Conservation (phyloP, 129 eudicot genomes). For the Escallonia herrerae region DNA sequence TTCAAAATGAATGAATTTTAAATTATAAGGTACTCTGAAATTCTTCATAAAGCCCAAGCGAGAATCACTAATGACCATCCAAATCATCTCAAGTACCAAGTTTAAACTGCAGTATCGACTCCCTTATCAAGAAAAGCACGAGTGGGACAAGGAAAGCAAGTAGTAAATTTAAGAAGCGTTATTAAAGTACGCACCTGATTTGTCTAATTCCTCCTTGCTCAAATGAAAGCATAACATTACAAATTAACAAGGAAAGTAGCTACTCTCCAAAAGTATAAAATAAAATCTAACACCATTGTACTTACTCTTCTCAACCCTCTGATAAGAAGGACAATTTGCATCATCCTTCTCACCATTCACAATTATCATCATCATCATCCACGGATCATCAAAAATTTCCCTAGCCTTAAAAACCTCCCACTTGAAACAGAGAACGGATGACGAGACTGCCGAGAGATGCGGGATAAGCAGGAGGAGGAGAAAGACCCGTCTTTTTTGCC, state of each 20-base stretch:
- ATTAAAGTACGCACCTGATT: neutral
- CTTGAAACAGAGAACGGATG: neutral
- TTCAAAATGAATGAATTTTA: no score
- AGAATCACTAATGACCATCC: no score
- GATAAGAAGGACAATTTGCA: neutral
- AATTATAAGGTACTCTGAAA: no score
- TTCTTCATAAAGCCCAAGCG: no score
- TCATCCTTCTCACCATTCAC: conserved; percentile 2
- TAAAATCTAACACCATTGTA: neutral
- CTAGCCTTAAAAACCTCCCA: conserved; percentile 13
- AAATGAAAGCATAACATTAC: neutral
- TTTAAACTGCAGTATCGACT: no score
- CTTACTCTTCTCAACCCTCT: conserved; percentile 1
- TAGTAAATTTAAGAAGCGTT: no score
- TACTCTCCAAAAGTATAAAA: conserved; percentile 1
- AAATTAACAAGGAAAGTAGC: neutral
- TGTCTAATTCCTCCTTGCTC: neutral
- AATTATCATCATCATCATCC: conserved; percentile 12
- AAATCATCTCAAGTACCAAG: no score
- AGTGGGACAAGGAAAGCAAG: no score
- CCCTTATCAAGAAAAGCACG: no score
- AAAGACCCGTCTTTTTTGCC: neutral
- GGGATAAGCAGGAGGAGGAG: conserved; percentile 9
- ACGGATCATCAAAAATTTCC: conserved; percentile 19
- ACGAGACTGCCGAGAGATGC: conserved; percentile 13